Conservation (phyloP, 2,329 filamentous ascomycete genomes). For the Penicillium brevicompactum region DNA sequence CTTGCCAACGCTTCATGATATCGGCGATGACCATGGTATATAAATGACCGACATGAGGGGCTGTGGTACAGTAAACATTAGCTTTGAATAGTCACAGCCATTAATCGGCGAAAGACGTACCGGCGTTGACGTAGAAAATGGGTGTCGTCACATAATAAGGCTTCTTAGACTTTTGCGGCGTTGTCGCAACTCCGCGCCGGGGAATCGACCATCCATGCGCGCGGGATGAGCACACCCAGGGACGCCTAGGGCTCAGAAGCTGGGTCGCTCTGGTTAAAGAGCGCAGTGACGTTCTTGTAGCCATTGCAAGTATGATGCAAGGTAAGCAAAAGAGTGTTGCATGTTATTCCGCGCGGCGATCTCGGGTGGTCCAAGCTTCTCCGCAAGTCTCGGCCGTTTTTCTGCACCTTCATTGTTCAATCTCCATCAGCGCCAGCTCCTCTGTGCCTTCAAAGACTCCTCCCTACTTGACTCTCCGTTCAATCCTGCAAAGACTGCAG, state of each 20-base stretch:
- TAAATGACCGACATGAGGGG: conserved; percentile 91
- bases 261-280: conserved; percentile 34
- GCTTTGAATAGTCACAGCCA: too few relatives aligned
- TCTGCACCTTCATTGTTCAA: conserved; percentile 13
- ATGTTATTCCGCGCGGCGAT: conserved; percentile 31
- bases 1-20: conserved; percentile 88
- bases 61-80: conserved; percentile 48
- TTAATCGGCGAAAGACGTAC: conserved; percentile 49
- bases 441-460: not conserved
- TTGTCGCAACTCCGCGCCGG: conserved; percentile 34
- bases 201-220: conserved; percentile 22
- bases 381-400: conserved; percentile 25
- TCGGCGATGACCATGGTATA: conserved; percentile 92
- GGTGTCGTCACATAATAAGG: conserved; percentile 95
- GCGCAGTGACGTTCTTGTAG: conserved; percentile 31
- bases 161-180: conserved; percentile 55
- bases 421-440: not conserved
- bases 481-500: not conserved
- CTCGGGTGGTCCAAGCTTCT: conserved; percentile 41
- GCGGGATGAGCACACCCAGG: conserved; percentile 36
- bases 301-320: conserved; percentile 25
- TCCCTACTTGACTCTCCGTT: too few relatives aligned
- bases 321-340: conserved; percentile 15
- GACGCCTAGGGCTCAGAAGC: conserved; percentile 22
- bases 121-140: conserved; percentile 98